Evolutionary conservation across 2,329 filamentous ascomycete species (phyloP), one percentile per base, ranked within the genome.

Genomic region (Calcarisporium arbuscula): DNA sequence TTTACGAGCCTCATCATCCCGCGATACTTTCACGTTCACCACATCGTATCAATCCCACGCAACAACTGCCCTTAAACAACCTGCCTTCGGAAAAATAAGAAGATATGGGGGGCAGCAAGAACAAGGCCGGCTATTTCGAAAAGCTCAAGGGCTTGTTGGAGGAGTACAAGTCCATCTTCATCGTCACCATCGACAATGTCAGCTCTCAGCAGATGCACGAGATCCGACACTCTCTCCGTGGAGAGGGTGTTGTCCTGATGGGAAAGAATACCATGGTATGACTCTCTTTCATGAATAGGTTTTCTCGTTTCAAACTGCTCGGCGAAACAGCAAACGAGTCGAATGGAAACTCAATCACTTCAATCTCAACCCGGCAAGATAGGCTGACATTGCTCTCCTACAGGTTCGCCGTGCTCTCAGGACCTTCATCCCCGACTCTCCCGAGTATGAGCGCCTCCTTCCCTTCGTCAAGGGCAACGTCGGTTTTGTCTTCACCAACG

Each of bases 131-230:
- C 58, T 95, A 98, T 82, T 98, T 98, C 78, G 90, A 95, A 70
- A 96, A 96, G 88, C 88, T 98, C 68, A 94, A 95, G 83, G 68
- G 68, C 70, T 81, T 96, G 67, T 83, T 98, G 67, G 86, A 96
- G 76, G 82, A 88, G 67, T 96, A 94, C 84, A 80, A 80, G 68
- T 90, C 85, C 62, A 85, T 96, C 75, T 96, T 98, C 86, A 89
- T 98, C 68, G 89, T 95, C 68, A 63, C 80, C 63, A 83, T 90
- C 64, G 86, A 96, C 87, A 98, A 96, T 98, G 92, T 98, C 81
- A 87, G 83, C 69, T 98, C 92, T 56, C 92, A 98, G 82, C 94
- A 98, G 82, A 98, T 98, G 94, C 92, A 98, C 86, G 92, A 98
- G 81, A 96, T 98, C 69, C 85, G 92, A 67, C 72, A 82, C 60